Evolutionary conservation across 805 yeast genomes (phyloP).

Genomic region (Priceomyces medius): DNA sequence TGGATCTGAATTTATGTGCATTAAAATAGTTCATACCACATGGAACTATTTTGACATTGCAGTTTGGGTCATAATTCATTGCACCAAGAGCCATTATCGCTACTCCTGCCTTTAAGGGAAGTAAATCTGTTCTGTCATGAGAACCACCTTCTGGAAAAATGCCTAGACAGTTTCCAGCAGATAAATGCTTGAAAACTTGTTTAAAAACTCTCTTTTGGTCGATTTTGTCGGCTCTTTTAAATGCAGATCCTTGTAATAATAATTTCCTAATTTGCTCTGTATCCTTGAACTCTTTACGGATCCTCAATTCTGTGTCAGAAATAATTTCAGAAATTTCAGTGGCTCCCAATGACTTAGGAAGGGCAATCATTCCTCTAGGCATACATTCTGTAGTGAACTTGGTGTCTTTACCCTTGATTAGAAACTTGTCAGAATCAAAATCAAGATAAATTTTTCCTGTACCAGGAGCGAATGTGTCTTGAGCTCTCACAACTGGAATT

Average conservation of each 20-base stretch:
- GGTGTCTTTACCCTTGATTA: slow-evolving; percentile 66
- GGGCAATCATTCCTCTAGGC: slow-evolving; percentile 65
- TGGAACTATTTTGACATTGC: slow-evolving; percentile 85
- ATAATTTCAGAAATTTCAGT: slow-evolving; percentile 65
- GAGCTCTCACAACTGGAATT: slow-evolving; percentile 91
- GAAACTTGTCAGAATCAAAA: slow-evolving; percentile 49
- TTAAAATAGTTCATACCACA: slow-evolving; percentile 98
- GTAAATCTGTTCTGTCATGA: slow-evolving; percentile 87
- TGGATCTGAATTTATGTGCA: slow-evolving; percentile 90
- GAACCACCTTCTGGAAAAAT: slow-evolving; percentile 99
- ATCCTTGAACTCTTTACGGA: slow-evolving; percentile 70
- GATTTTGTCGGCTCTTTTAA: slow-evolving; percentile 75
- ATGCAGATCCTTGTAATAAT: slow-evolving; percentile 53
- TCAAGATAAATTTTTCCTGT: slow-evolving; percentile 63
- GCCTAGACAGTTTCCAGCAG: slow-evolving; percentile 80
- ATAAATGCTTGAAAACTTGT: slow-evolving; percentile 78
- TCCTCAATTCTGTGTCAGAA: slow-evolving; percentile 66
- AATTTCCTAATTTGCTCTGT: slow-evolving; percentile 42
- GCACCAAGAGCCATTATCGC: slow-evolving; percentile 98
- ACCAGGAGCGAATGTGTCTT: slow-evolving; percentile 73
- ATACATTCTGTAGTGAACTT: slow-evolving; percentile 61
- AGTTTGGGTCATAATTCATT: slow-evolving; percentile 70
- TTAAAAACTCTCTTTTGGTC: slow-evolving; percentile 85
- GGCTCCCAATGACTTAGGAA: slow-evolving; percentile 77
- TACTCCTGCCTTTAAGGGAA: slow-evolving; percentile 95